Evolutionary conservation across 2,329 filamentous ascomycete species (phyloP), one percentile per base, ranked within the genome.

Genomic region (Thelonectria discophora): DNA sequence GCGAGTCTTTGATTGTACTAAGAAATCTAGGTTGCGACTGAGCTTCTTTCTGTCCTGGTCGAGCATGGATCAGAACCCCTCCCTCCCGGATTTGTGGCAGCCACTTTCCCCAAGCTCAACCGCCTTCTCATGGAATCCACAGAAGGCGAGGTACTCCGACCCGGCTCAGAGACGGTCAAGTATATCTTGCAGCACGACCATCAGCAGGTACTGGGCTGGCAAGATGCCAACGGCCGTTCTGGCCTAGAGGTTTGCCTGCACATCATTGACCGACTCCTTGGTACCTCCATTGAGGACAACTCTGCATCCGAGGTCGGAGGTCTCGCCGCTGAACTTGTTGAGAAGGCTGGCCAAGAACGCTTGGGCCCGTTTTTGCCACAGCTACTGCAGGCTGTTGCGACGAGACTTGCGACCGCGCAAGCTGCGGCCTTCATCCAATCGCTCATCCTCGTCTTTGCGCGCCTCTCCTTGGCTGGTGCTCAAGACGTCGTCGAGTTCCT

Each of bases 271-370:
- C 91, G 94, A 49, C 85, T 99, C 5, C 85, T 99, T 30, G 90
- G 91, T 3, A 90, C 92, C 1, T 79, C 85, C 1, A 90, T 98
- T n/a, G 91, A 96, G 71, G 95, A 99, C 72, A 93, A 94, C 71
- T 92, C 93, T 17, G 95, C 94, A 5, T 92, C 93, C n/a, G 94
- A 99, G 79, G 94, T 99, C 45, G 95, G 95, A 68, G 93, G 93
- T 15, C 86, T 99, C 66, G 95, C 95, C 5, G 94, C 94, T 2
- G 94, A 97, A 77, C 83, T 99, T 27, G 95, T 99, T 1, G 94
- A 98, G 78, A 97, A 95, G 78, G 95, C 94, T 53, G 95, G 95
- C 11, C 89, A 93, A 39, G 94, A 97, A 74, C 88, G 92, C 56
- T 87, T 99, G 11, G 95, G 95, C 0, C 94, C 94, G 11, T 97